Evolutionary conservation across 768 basidiomycete species (phyloP).

Genomic region (Stropharia rugosoannulata): DNA sequence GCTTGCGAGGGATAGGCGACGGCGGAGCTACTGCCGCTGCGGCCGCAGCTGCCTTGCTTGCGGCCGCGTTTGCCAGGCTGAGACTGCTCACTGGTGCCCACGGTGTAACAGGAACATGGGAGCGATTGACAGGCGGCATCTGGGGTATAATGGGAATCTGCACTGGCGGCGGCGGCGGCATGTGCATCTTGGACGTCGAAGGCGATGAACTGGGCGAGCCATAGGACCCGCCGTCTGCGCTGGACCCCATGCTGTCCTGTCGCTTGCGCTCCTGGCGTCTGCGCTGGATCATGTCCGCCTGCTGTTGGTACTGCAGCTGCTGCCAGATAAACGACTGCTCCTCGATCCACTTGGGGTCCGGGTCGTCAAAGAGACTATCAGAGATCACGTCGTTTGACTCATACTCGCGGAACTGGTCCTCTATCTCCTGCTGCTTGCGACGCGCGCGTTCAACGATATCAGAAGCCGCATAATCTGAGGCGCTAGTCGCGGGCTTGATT

Average conservation of each 20-base stretch:
- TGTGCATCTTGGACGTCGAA: neutral
- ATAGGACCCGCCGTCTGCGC: neutral
- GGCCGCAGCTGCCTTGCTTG: neutral
- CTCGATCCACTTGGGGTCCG: conserved; percentile 4
- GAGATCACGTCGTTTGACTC: neutral
- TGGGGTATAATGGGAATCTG: neutral
- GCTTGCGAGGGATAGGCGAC: neutral
- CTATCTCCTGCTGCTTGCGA: conserved; percentile 5
- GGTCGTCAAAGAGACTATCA: neutral
- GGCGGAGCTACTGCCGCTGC: neutral
- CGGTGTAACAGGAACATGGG: conserved; percentile 3
- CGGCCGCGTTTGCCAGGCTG: neutral
- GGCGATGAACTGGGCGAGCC: conserved; percentile 3
- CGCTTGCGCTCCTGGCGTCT: neutral
- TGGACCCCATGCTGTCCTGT: neutral
- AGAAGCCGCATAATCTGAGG: neutral
- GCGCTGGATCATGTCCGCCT: conserved; percentile 1
- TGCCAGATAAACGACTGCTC: conserved; percentile 6
- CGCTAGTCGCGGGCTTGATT: neutral
- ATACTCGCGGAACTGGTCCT: conserved; percentile 4
- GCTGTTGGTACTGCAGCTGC: conserved; percentile 3
- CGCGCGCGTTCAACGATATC: conserved; percentile 1
- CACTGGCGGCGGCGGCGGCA: neutral
- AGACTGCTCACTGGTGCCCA: conserved; percentile 2
- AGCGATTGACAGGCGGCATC: conserved; percentile 1